Evolutionary conservation across 768 basidiomycete genomes (phyloP), one percentile per base, ranked within the genome.

Genomic region (Pulveroboletus frians): DNA sequence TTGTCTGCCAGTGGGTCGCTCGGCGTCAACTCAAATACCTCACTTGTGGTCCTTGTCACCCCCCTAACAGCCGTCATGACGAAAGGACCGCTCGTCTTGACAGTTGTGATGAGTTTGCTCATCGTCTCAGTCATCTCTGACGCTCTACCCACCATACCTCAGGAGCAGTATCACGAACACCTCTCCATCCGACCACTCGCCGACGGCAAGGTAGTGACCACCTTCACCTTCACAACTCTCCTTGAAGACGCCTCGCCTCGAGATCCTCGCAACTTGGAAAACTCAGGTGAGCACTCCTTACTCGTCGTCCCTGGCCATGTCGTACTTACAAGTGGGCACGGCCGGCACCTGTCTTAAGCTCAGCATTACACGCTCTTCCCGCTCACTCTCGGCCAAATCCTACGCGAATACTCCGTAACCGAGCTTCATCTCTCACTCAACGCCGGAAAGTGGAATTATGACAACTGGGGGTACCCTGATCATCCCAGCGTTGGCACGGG

Each of bases 321-420:
- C 23, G n/a, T 40, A 35, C 43, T 52, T 4, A 54, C 26, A 18
- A 10, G 29, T 36, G 15, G 17, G 43, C 14, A 20, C 15, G 37
- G 17, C 18, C 41, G 40, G 50, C 38, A 31, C 10, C 37, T 20
- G 29, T 35, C 37, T 37, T 2, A 58, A 91, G 88, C 81, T 37
- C 89, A 90, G 66, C 92, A 96, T 59, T 92, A 92, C 57, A 83
- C 79, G 4, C 66, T 96, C 13, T 91, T 96, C 53, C 93, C 95
- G 0, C 78, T 95, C 14, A 76, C 86, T 3, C 74, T 98, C 15
- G 88, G 93, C 4, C 87, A 95, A 61, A 85, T 97, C 32, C 73
- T 97, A 17, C 82, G 85, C 48, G 80, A 87, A 66, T 88, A 94
- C 64, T 82, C 85, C 1, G 81, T 95, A 20, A 84, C 91, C 0